A percentile compares a stretch with the other conserved stretches of the same genome.
Conservation (phyloP, 1,139 yeast genomes). For the Geotrichum phurueaensis region DNA sequence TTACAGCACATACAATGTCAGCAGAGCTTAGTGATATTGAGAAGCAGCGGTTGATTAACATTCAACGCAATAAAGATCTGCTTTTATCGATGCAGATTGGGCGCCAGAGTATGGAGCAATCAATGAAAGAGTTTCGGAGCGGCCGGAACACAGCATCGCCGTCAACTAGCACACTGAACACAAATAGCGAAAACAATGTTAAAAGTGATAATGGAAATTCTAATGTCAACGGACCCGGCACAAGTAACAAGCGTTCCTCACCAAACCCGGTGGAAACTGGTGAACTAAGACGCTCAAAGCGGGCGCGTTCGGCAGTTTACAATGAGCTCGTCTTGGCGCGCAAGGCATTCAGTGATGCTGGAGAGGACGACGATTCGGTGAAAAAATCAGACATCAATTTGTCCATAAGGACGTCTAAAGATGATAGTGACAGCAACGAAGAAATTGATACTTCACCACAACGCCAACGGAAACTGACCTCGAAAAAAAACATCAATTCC, state of each 20-base stretch:
- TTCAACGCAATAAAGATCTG: conserved; percentile 24
- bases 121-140: conserved; percentile 1
- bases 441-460: neutral
- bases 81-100: conserved; percentile 1
- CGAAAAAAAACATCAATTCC: neutral
- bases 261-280: neutral
- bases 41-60: conserved; percentile 24
- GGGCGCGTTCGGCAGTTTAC: neutral
- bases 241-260: neutral
- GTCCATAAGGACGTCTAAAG: neutral
- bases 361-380: neutral
- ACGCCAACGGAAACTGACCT: neutral
- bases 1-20: neutral
- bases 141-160: neutral
- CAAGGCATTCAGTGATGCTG: neutral
- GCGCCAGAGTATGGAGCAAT: conserved; percentile 1
- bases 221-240: neutral
- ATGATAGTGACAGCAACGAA: neutral
- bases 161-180: neutral
- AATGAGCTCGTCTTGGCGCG: neutral
- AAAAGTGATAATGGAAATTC: neutral
- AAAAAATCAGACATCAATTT: neutral
- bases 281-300: neutral
- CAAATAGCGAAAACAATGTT: neutral
- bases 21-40: conserved; percentile 22